phyloP scores from a whole-genome alignment of 345 rosid species.

The Conringia planisiliqua region DNA sequence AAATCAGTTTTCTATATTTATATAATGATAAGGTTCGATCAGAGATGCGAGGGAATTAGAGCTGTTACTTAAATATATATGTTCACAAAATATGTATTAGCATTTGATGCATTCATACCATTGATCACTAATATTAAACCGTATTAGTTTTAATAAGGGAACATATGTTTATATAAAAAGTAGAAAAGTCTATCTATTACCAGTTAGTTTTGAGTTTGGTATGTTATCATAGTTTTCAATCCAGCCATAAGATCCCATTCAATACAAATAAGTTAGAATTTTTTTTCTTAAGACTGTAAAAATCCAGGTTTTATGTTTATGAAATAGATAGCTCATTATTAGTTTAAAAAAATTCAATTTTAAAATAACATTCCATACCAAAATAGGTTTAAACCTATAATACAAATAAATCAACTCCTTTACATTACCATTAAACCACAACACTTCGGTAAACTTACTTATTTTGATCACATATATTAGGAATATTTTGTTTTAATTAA shows the following conservation, averaged over 20 bases:
- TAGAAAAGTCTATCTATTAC: neutral
- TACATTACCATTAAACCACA: no score
- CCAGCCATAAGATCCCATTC: neutral
- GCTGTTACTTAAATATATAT: neutral
- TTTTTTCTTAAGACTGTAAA: no score
- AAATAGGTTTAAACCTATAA: no score
- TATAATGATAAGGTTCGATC: neutral
- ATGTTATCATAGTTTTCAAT: neutral
- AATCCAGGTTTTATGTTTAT: no score
- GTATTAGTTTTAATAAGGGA: neutral
- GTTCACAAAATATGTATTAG: neutral
- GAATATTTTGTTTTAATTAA: neutral
- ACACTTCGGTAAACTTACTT: neutral
- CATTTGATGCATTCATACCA: neutral
- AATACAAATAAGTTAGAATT: neutral
- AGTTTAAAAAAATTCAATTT: no score
- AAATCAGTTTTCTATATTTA: conserved; percentile 10
- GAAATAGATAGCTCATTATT: no score
- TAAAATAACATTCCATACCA: no score
- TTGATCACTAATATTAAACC: neutral
- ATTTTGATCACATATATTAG: neutral
- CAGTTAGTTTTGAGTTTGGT: neutral
- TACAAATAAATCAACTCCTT: no score
- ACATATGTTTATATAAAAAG: neutral
- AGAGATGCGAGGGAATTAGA: conserved; percentile 9